phyloP scores from a whole-genome alignment of 2,329 filamentous ascomycete genomes.

The Thermothelomyces thermophilus region DNA sequence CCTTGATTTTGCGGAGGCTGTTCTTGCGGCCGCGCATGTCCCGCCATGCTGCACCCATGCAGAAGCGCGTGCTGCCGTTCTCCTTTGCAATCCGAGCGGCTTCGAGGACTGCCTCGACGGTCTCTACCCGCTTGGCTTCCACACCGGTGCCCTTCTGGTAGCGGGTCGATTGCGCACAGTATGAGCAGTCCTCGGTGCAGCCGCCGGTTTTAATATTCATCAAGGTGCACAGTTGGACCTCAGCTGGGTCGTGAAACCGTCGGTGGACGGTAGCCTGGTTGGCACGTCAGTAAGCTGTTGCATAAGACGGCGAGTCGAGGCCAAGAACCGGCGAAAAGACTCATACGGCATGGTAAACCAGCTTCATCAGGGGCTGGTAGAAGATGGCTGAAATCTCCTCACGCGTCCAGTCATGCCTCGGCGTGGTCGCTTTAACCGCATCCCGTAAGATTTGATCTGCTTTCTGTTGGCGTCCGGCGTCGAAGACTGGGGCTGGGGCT shows the following conservation, averaged over 20 bases:
- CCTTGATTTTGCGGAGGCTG: slow-evolving; percentile 73
- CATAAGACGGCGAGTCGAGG: no score
- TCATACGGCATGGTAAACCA: slow-evolving; percentile 68
- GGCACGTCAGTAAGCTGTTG: background rate
- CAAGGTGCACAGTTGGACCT: slow-evolving; percentile 86
- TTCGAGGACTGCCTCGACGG: slow-evolving; percentile 72
- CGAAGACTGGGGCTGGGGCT: background rate
- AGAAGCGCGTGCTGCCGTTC: slow-evolving; percentile 86
- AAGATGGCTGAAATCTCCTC: slow-evolving; percentile 79
- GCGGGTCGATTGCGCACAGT: slow-evolving; percentile 83
- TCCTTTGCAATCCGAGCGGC: slow-evolving; percentile 71
- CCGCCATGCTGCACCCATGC: slow-evolving; percentile 90
- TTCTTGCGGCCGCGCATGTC: slow-evolving; percentile 91
- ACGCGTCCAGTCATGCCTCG: slow-evolving; percentile 71
- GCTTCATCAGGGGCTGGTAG: slow-evolving; percentile 71
- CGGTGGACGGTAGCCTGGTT: slow-evolving; percentile 69
- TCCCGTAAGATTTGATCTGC: slow-evolving; percentile 31
- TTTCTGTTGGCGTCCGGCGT: slow-evolving; percentile 7
- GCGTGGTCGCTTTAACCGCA: slow-evolving; percentile 53
- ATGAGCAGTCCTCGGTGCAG: slow-evolving; percentile 87
- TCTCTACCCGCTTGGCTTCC: slow-evolving; percentile 70
- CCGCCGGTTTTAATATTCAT: slow-evolving; percentile 97
- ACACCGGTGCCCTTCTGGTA: slow-evolving; percentile 72
- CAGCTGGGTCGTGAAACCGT: slow-evolving; percentile 74
- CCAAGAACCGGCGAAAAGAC: no score